These are phyloP conservation scores for Lophiotrema nucula DNA, from an alignment of 495 filamentous ascomycete genomes.

Conservation along the genomic window DNA sequence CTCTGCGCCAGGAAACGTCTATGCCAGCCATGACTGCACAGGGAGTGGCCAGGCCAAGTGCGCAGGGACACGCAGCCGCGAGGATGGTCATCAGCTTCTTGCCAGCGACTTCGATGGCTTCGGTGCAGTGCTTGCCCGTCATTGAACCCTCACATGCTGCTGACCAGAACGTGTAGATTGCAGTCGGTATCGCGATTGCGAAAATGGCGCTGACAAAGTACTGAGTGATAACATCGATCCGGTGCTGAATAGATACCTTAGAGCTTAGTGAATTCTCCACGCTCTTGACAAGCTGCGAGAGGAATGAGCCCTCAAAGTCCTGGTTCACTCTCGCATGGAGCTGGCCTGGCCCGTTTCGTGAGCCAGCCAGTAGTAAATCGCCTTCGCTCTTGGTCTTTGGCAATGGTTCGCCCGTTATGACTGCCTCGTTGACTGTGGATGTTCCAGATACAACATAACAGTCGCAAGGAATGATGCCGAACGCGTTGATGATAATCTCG, in stretches of 20 bases:
- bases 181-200: neutral
- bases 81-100: slow-evolving; percentile 5
- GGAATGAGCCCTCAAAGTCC: too few species aligned
- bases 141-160: neutral
- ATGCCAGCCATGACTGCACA: slow-evolving; percentile 9
- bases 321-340: too few species aligned
- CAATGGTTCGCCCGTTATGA: too few species aligned
- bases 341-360: too few species aligned
- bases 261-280: slow-evolving; percentile 5
- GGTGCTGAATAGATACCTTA: slow-evolving; percentile 4
- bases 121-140: too few species aligned
- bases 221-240: slow-evolving; percentile 2
- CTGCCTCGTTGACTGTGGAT: too few species aligned
- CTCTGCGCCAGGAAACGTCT: slow-evolving; percentile 4
- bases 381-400: too few species aligned
- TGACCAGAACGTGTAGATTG: neutral
- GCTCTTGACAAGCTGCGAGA: neutral
- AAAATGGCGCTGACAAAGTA: slow-evolving; percentile 5
- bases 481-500: too few species aligned
- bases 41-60: slow-evolving; percentile 1
- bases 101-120: neutral
- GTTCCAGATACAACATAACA: too few species aligned
- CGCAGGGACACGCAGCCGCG: slow-evolving; percentile 6
- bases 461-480: too few species aligned
- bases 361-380: too few species aligned